Base-by-base conservation (phyloP, 441 rosid genomes). In the Iberis amara region DNA sequence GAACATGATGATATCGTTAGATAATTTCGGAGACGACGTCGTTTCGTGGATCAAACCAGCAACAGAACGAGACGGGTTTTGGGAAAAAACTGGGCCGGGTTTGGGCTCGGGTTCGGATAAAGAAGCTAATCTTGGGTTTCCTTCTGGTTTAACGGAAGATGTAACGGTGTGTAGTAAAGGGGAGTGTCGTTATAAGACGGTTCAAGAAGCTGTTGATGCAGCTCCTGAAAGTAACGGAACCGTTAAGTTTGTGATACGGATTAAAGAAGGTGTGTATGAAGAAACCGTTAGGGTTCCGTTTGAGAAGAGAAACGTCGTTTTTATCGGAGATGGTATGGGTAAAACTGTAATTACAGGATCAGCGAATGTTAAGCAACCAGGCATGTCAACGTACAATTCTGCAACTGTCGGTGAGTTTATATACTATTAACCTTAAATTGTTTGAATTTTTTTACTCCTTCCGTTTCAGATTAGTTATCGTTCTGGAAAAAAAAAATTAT, bases 291-390 rank as follows among this genome's bases (percentile, higher is more conserved):
- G 95, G 55, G 75, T 90, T 53, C 80, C 85, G 56, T 64, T 87
- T 61, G 78, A 71, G 77, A 90, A 80, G 70, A 85, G 70, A 68
- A 81, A 90, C 57, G 87, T 87, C 27, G 95, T 85, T 47, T 79
- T 86, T 33, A 47, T 85, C 13, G 98, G 98, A 0, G 95, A 86
- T 13, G 98, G 98, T n/a, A 77, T 73, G 58, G 89, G 96, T 11
- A 82, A 79, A 76, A 81, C 95, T 7, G 79, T 90, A 10, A 86
- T 87, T 59, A 78, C 95, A 2, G 95, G 98, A 1, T 76, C 92
- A 10, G 14, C 61, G 27, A 74, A 54, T 43, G 86, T 72, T 6
- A 88, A 82, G 7, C 83, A 69, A 42, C 68, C 64, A 8, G 96
- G 96, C 4, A 58, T 85, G 40, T 76, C 77, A 33, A 86, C 98